Conservation (phyloP, 2,329 filamentous ascomycete genomes). For the Chrysoporthe cubensis region DNA sequence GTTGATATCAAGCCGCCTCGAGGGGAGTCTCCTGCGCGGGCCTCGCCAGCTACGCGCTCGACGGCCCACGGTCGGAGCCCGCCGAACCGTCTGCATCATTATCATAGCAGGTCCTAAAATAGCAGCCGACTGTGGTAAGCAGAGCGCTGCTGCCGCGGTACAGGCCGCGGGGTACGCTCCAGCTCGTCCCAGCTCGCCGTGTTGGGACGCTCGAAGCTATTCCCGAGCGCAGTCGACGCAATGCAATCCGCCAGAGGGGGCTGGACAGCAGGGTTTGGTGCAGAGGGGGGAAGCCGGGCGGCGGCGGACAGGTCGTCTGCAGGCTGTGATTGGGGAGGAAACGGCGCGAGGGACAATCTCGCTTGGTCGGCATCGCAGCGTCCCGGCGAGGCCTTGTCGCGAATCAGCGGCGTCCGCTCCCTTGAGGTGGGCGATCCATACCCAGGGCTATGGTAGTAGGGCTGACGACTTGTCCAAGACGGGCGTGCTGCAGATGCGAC, state of each 20-base stretch:
- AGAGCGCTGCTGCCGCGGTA: neutral
- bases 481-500: slow-evolving; percentile 5
- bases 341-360: slow-evolving; percentile 6
- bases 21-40: neutral
- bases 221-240: neutral
- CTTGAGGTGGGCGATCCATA: neutral
- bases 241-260: neutral
- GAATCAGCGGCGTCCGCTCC: neutral
- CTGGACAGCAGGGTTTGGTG: neutral
- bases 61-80: neutral
- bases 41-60: neutral
- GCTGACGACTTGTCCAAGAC: slow-evolving; percentile 3
- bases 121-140: neutral
- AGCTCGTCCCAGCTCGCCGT: neutral
- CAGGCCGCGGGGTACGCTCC: neutral
- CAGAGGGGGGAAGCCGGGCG: neutral
- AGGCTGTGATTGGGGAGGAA: slow-evolving; percentile 17
- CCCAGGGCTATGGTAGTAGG: neutral
- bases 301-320: neutral
- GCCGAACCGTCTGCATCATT: neutral
- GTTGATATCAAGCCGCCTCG: neutral
- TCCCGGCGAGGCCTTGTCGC: slow-evolving; percentile 4
- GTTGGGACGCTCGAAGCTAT: neutral
- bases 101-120: neutral
- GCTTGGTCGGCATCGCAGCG: neutral